Base-by-base conservation (phyloP, 2,329 filamentous ascomycete species). In the Colletotrichum trifolii region DNA sequence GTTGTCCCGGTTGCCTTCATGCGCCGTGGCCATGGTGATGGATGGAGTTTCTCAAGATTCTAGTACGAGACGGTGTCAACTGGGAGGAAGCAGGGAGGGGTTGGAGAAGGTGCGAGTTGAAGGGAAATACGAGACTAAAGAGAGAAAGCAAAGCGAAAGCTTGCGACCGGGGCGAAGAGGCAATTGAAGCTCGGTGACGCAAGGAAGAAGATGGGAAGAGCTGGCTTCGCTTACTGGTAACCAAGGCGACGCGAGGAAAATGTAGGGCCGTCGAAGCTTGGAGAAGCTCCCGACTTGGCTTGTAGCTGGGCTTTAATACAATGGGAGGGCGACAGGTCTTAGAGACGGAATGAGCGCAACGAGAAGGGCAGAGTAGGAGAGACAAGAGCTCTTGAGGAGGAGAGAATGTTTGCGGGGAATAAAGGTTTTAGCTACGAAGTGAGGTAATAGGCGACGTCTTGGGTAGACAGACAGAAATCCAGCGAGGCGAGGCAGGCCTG, bases 371-470 rank as follows among this genome's bases (percentile, higher is more conserved):
- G 45, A 15, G 42, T 54, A 64, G 45, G 12, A 39, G 34, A 54
- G 48, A 50, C 60, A 54, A 47, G 36, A 58, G 48, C 48, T 64
- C 35, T 55, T 13, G 36, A 45, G 13, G 38, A 25, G 25, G 54
- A 52, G 33, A 36, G 64, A 60, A 54, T 58, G 64, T 54, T 59
- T 64, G 64, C 60, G 64, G 64, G 64, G 64, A 64, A 64, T 60
- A 36, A 54, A 66, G 64, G 64, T 66, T 66, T 66, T 66, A 66
- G 64, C 54, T 66, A 58, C 48, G 53, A 59, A 54, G 17, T 55
- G 53, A 48, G 54, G 64, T 53, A 40, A 49, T 36, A 62, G 45
- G 45, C 42, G 46, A 25, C 42, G 25, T 25, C 25, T 25, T 25
- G 25, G 25, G 25, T 25, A 25, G 25, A 25, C 25, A 25, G 25